A percentile compares a stretch with the other conserved stretches of the same genome.
phyloP scores from a whole-genome alignment of 148 eudicot genomes.

The Cornus suecica region DNA sequence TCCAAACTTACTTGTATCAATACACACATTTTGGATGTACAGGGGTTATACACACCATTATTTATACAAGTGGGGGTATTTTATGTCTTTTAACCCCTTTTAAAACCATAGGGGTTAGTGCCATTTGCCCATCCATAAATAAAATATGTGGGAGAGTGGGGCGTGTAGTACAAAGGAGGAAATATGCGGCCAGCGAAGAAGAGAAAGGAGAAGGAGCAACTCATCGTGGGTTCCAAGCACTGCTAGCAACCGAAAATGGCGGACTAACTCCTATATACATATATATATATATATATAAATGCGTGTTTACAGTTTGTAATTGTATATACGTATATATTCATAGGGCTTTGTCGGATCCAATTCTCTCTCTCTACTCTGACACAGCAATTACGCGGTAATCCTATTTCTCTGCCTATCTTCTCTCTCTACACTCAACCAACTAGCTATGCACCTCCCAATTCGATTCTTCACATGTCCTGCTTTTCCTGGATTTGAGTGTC shows the following conservation, averaged over 20 bases:
- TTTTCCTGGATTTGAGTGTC: background rate
- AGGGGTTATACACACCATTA: too few relatives aligned
- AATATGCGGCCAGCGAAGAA: background rate
- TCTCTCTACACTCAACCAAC: background rate
- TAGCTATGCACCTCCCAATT: background rate
- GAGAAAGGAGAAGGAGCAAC: background rate
- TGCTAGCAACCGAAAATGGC: slow-evolving; percentile 17
- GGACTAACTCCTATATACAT: slow-evolving; percentile 11
- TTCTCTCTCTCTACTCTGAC: background rate
- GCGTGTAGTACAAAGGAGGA: background rate
- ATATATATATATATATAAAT: background rate
- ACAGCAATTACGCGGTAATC: background rate
- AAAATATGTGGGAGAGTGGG: background rate
- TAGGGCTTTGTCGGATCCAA: background rate
- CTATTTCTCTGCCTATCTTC: background rate
- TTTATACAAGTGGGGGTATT: too few relatives aligned
- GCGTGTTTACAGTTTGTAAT: background rate
- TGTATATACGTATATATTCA: background rate
- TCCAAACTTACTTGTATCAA: too few relatives aligned
- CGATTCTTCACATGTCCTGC: background rate
- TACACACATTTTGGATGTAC: too few relatives aligned
- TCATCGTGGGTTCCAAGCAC: background rate
- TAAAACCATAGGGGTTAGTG: too few relatives aligned
- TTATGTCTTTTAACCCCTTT: too few relatives aligned
- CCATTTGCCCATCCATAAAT: too few relatives aligned